Conservation (phyloP, 2,329 filamentous ascomycete species). For the Pseudohalonectria lignicola region DNA sequence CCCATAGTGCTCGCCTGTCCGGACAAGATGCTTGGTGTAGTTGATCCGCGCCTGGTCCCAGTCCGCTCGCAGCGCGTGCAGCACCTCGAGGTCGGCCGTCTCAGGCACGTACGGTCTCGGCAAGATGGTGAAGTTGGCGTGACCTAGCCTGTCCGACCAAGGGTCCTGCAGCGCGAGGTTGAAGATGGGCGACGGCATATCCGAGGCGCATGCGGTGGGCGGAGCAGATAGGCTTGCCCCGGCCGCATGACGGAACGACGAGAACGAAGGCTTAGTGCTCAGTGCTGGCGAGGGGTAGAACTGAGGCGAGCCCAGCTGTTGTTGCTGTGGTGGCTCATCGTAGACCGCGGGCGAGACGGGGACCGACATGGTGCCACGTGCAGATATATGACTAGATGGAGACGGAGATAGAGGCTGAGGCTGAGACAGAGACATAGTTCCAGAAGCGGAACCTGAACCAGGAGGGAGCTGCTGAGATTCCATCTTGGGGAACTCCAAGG, state of each 20-base stretch:
- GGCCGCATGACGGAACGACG: slow-evolving; percentile 60
- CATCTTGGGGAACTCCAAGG: slow-evolving; percentile 76
- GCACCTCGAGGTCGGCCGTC: slow-evolving; percentile 41
- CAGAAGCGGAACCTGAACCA: too few species aligned
- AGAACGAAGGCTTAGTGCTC: slow-evolving; percentile 65
- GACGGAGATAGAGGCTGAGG: too few species aligned
- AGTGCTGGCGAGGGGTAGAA: slow-evolving; percentile 56
- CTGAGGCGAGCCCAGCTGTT: slow-evolving; percentile 16
- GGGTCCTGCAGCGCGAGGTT: slow-evolving; percentile 53
- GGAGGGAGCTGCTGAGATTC: slow-evolving; percentile 31
- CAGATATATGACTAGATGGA: too few species aligned
- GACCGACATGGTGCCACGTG: too few species aligned
- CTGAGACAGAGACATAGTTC: slow-evolving; percentile 1
- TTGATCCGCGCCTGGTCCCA: slow-evolving; percentile 79
- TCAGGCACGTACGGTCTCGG: slow-evolving; percentile 71
- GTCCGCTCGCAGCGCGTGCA: slow-evolving; percentile 58
- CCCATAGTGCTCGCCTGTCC: slow-evolving; percentile 84
- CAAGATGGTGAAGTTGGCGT: slow-evolving; percentile 85
- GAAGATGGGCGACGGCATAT: slow-evolving; percentile 43
- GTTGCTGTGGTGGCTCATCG: too few species aligned
- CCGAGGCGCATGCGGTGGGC: slow-evolving; percentile 35
- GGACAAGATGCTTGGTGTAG: slow-evolving; percentile 80
- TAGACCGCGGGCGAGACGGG: slow-evolving; percentile 12
- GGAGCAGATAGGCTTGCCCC: slow-evolving; percentile 49
- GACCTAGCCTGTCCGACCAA: slow-evolving; percentile 78